Base-by-base conservation (phyloP, 768 basidiomycete species). In the Collybia sp. region DNA sequence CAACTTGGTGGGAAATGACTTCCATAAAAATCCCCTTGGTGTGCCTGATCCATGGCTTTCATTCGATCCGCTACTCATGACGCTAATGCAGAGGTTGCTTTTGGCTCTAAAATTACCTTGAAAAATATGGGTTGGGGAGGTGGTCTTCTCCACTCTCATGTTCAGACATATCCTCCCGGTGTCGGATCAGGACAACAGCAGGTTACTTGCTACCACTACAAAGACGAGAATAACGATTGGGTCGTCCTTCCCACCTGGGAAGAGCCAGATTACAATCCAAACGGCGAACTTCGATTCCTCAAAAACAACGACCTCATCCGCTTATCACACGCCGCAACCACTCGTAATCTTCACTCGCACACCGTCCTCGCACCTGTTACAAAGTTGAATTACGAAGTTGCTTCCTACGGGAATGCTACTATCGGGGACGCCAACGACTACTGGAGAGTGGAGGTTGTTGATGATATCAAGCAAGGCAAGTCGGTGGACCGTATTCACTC, bases 111-210 rank as follows among this genome's bases (percentile, higher is more conserved):
- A 60, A 55, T 98, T 45, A 94, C 95, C 0, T 69, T 99, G 17
- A 98, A 98, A 64, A 98, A 96, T 64, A 89, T 96, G 77, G 96
- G 93, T 10, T 99, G 88, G 75, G 96, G 95, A 12, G 96, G 96
- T 42, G 96, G 96, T 19, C 76, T 99, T 3, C 72, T 99, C 2
- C 96, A 99, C 62, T 98, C 95, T 3, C 96, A 99, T 62, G 79
- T 93, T n/a, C 95, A 97, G 58, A 85, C 91, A 1, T 96, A 84
- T 62, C 96, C 96, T 0, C 25, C 25, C 25, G 25, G 25, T 8
- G 74, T 84, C 16, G 96, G 95, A 11, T 96, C 93, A 0, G 70
- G 71, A 46, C 96, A 98, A 60, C 96, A 98, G 58, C 96, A 99
- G 65, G 83, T 98, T 3, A 98, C 96, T 0, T 99, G 96, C 66